Evolutionary conservation across 805 yeast genomes (phyloP).

Genomic region (Sugiyamaella chiloensis): DNA sequence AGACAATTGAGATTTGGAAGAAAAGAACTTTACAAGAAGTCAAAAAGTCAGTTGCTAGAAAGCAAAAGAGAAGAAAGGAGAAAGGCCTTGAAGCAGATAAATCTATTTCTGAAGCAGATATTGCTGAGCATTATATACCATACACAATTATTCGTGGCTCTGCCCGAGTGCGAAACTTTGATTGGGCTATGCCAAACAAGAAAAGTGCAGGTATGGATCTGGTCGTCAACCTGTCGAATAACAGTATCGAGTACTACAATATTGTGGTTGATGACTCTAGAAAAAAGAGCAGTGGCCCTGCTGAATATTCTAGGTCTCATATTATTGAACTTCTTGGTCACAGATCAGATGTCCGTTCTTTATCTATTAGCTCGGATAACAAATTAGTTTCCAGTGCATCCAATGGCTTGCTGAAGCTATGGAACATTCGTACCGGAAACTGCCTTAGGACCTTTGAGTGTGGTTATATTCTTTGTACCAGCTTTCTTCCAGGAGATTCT

Average conservation of each 20-base stretch:
- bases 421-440: conserved; percentile 72
- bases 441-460: conserved; percentile 86
- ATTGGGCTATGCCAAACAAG: conserved; percentile 46
- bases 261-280: conserved; percentile 48
- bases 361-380: conserved; percentile 79
- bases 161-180: conserved; percentile 60
- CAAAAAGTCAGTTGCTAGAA: conserved; percentile 67
- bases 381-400: conserved; percentile 84
- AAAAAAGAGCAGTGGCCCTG: conserved; percentile 40
- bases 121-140: conserved; percentile 52
- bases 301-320: conserved; percentile 39
- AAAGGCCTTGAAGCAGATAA: conserved; percentile 50
- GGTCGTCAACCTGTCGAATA: conserved; percentile 63
- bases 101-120: conserved; percentile 40
- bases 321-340: conserved; percentile 79
- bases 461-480: conserved; percentile 78
- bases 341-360: conserved; percentile 80
- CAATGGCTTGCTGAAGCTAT: conserved; percentile 81
- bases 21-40: conserved; percentile 74
- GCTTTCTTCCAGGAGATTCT: conserved; percentile 88
- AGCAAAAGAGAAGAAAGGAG: conserved; percentile 73
- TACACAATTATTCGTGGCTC: conserved; percentile 63
- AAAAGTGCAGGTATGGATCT: conserved; percentile 52
- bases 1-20: conserved; percentile 76
- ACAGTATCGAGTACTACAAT: conserved; percentile 67